phyloP scores from a whole-genome alignment of 305 asterid genomes.

The Ajuga reptans region DNA sequence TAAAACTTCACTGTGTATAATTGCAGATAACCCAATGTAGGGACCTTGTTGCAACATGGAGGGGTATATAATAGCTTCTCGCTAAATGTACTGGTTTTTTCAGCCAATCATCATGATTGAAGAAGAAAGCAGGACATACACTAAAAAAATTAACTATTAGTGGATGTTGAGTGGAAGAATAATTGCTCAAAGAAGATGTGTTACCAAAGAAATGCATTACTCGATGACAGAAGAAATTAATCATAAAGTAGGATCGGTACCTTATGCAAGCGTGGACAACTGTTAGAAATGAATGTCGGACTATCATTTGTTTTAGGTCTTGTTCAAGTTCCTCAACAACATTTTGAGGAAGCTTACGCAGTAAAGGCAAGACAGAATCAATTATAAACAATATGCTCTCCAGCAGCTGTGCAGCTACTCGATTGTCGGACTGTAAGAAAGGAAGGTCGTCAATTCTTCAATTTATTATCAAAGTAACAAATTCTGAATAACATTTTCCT shows the following conservation, averaged over 20 bases:
- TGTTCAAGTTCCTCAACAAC: constrained; percentile 89
- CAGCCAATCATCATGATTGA: constrained; percentile 1
- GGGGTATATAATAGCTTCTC: background rate
- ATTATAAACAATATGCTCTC: constrained; percentile 92
- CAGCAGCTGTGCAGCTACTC: constrained; percentile 79
- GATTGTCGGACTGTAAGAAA: constrained; percentile 71
- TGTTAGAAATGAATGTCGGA: constrained; percentile 92
- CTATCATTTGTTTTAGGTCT: constrained; percentile 96
- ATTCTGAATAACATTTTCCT: constrained; percentile 9
- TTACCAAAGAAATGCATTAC: constrained; percentile 10
- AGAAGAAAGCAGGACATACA: constrained; percentile 16
- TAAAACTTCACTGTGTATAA: background rate
- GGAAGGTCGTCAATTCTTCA: constrained; percentile 20
- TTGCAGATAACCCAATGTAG: background rate
- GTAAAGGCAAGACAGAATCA: constrained; percentile 82
- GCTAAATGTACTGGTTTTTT: background rate
- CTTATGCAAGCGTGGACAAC: constrained; percentile 98
- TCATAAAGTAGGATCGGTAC: constrained; percentile 39
- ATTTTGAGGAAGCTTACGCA: constrained; percentile 78
- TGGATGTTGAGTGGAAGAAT: constrained; percentile 10
- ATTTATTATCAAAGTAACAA: background rate
- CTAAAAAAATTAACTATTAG: background rate
- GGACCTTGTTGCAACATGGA: background rate
- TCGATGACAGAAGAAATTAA: constrained; percentile 12
- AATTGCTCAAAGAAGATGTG: background rate